Evolutionary conservation across 1,139 yeast genomes (phyloP), one percentile per base, ranked within the genome.

Genomic region (Pneumocystis jirovecii): DNA sequence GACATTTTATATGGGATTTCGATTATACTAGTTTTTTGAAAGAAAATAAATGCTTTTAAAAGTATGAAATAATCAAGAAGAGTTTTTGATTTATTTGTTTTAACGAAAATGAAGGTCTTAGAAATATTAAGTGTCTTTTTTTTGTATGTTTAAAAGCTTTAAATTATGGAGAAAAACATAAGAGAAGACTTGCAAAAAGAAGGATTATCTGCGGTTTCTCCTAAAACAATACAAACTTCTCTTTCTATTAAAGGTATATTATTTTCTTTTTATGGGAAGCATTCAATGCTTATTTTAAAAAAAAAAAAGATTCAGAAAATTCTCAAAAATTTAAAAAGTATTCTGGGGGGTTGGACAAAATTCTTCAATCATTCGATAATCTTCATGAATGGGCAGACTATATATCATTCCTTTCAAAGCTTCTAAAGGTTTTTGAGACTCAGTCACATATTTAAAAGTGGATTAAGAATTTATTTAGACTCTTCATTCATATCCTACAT

Each of bases 331-430:
- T 87, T 73, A 86, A 83, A 74, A 83, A 87, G 69, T 87, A 85
- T 72, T 77, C 79, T 35, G 80, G 83, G 40, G 83, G 80, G 68
- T 82, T 90, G 6, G 96, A 88, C 67, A 83, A 86, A 69, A 90
- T 95, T 0, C 77, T 93, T 37, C 79, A 82, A 7, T 79, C 85
- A n/a, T 93, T 93, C 77, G 96, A 89, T 66, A 75, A 85, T n/a
- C 85, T 90, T 1, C 87, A 85, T 60, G 97, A 91, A 77, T 93
- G 98, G 98, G 97, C 98, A n/a, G 98, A 93, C 73, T 90, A 91
- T 74, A 93, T 93, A 67, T 86, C 97, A 29, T 90, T 89, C 73
- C 78, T 95, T 62, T 85, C 93, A 0, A 83, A 87, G 69, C 80
- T 93, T 15, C 84, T 85, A 68, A 88, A 89, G 73, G 85, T 69